Conservation (phyloP, 805 yeast species). For the Yamadazyma sp. region DNA sequence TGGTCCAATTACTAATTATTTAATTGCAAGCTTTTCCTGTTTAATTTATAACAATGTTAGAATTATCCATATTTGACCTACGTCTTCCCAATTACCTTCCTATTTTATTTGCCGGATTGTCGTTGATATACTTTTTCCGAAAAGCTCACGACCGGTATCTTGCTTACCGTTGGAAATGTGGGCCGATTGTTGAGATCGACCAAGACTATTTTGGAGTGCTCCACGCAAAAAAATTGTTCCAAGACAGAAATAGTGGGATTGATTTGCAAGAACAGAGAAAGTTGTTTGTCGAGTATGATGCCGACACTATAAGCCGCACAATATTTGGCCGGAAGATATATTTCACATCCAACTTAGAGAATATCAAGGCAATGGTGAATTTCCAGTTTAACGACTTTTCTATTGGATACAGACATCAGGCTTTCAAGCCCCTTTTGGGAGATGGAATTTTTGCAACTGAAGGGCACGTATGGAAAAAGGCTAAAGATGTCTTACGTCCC, state of each 20-base stretch:
- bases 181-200: constrained; percentile 2
- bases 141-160: constrained; percentile 1
- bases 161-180: constrained; percentile 12
- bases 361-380: constrained; percentile 35
- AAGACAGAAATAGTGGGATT: constrained; percentile 11
- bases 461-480: constrained; percentile 38
- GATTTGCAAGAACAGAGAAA: constrained; percentile 13
- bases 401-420: constrained; percentile 31
- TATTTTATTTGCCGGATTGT: neutral
- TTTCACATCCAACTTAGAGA: constrained; percentile 35
- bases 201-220: constrained; percentile 15
- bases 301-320: constrained; percentile 20
- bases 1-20: no score
- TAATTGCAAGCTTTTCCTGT: no score
- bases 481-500: constrained; percentile 38
- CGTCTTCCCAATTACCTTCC: neutral
- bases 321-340: constrained; percentile 22
- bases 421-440: constrained; percentile 33
- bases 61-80: neutral
- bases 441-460: constrained; percentile 41
- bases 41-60: no score
- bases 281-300: constrained; percentile 7
- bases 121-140: neutral
- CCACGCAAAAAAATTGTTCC: constrained; percentile 11
- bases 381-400: constrained; percentile 37